phyloP scores from a whole-genome alignment of 2,329 filamentous ascomycete species.

The Colletotrichum paranaense region DNA sequence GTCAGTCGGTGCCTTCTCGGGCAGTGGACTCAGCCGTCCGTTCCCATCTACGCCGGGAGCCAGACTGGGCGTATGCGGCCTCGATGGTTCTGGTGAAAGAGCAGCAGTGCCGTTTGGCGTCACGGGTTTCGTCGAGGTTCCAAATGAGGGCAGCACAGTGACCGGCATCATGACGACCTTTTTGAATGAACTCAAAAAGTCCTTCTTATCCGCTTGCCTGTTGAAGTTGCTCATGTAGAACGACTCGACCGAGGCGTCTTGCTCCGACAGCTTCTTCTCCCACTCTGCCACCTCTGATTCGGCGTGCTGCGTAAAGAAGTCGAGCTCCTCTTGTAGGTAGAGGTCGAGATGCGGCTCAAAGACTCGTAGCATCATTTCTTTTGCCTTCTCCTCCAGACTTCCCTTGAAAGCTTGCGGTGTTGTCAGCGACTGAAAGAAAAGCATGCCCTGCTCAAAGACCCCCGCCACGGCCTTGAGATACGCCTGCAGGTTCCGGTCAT shows the following conservation, averaged over 20 bases:
- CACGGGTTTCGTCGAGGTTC: constrained; percentile 39
- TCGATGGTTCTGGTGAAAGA: constrained; percentile 54
- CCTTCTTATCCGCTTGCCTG: constrained; percentile 93
- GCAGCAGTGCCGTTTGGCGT: constrained; percentile 44
- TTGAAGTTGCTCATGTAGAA: constrained; percentile 98
- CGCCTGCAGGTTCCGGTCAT: constrained; percentile 77
- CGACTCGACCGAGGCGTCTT: constrained; percentile 90
- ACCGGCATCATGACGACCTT: constrained; percentile 99
- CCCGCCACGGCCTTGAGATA: constrained; percentile 91
- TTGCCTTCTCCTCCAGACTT: constrained; percentile 73
- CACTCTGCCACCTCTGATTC: constrained; percentile 83
- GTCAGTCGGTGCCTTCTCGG: constrained; percentile 80
- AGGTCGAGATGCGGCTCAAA: constrained; percentile 96
- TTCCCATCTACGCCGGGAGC: constrained; percentile 50
- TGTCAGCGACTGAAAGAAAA: constrained; percentile 78
- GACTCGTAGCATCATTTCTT: constrained; percentile 74
- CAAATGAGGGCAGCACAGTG: constrained; percentile 81
- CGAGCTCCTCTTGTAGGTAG: constrained; percentile 91
- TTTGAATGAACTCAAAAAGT: constrained; percentile 96
- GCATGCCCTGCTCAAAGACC: constrained; percentile 86
- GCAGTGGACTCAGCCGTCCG: constrained; percentile 56
- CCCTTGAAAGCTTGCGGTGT: constrained; percentile 72
- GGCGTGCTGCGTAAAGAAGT: constrained; percentile 82
- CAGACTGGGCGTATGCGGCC: constrained; percentile 61
- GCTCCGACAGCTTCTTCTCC: constrained; percentile 92